Base-by-base conservation (phyloP, 768 basidiomycete genomes). In the Pleurotus sapidus region DNA sequence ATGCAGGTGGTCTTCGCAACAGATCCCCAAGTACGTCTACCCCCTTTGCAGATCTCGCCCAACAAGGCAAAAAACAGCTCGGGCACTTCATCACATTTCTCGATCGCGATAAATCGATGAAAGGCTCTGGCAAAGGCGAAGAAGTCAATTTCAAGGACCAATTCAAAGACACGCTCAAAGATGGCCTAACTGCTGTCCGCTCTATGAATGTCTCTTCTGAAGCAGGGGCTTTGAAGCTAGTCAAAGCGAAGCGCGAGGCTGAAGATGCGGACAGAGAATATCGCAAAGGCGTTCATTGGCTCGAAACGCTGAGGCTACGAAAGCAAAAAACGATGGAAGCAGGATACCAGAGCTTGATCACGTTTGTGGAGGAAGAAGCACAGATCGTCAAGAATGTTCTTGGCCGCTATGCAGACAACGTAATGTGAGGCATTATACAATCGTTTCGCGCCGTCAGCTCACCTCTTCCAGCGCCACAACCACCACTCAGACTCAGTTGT, bases 241-340 rank as follows among this genome's bases (percentile, higher is more conserved):
- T 93, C 15, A 86, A 89, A 40, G 85, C 89, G 20, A 95, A 94
- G 72, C 79, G 95, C 49, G 94, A 97, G 62, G 87, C 89, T 4
- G 94, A 96, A 37, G 94, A 96, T 69, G 93, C 94, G 91, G 94
- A 97, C 69, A 91, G 88, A 68, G 93, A 95, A 58, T 97, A 97
- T 65, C 79, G 94, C 24, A 90, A 88, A 62, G 93, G 85, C 34
- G 87, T 97, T 20, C 88, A 96, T 70, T 91, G 92, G 88, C 74
- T 94, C n/a, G 94, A 97, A 74, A 95, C 94, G 0, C 77, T 96
- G 38, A 78, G 95, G 37, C 76, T 96, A 38, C 82, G 89, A 39
- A 79, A 91, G 59, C 86, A 87, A 5, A 96, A 94, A 70, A 91
- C 87, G 39, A 70, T 95, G 34, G 86, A 93, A 64, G 84, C 85